Percentiles rank a stretch among this genome's conserved stretches.
These are phyloP conservation scores for Phlyctochytrium bullatum DNA, from an alignment of 192 early-diverging fungal genomes.

Conservation along the genomic window DNA sequence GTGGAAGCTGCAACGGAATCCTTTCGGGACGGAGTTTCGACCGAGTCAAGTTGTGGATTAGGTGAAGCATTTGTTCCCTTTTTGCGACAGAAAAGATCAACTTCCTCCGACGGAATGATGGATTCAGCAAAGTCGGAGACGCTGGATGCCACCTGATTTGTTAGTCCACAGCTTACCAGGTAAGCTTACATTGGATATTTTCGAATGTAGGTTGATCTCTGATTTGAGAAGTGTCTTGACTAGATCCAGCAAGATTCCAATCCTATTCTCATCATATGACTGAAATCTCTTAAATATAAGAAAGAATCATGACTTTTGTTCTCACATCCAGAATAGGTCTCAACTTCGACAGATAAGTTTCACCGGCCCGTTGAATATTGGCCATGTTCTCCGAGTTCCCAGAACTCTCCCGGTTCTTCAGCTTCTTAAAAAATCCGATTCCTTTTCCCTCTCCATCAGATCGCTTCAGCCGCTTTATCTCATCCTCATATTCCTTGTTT, in stretches of 20 bases:
- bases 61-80: neutral
- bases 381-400: neutral
- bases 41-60: neutral
- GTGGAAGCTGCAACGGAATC: neutral
- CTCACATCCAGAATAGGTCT: neutral
- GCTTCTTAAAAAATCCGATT: neutral
- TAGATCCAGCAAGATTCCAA: neutral
- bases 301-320: too few relatives aligned
- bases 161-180: neutral
- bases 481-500: slow-evolving; percentile 2
- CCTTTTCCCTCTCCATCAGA: slow-evolving; percentile 1
- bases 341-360: neutral
- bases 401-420: neutral
- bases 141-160: neutral
- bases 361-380: neutral
- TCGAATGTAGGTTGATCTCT: neutral
- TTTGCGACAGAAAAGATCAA: neutral
- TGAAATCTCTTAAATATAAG: neutral
- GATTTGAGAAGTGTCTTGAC: neutral
- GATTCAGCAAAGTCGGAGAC: neutral
- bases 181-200: neutral
- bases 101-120: neutral
- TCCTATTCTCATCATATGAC: neutral
- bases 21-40: neutral
- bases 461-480: neutral